A percentile compares a stretch with the other conserved stretches of the same genome.
These are phyloP conservation scores for Pachysandra terminalis DNA, from an alignment of 164 flowering plant species.

Conservation along the genomic window DNA sequence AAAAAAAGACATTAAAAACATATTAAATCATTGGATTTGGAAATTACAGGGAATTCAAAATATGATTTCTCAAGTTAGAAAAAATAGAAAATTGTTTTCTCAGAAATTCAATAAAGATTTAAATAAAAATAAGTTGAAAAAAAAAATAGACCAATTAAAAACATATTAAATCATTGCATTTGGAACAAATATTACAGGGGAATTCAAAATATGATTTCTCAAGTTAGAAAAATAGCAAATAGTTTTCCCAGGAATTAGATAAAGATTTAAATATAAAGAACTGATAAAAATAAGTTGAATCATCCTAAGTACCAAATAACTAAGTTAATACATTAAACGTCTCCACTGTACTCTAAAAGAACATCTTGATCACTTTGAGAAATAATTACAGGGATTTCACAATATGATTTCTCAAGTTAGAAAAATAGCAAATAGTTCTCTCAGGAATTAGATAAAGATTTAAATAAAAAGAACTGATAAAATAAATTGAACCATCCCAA, in stretches of 20 bases:
- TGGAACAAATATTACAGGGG: background rate
- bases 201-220: too few relatives aligned
- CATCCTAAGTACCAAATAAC: background rate
- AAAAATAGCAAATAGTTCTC: background rate
- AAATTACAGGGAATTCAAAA: too few relatives aligned
- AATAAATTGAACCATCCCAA: background rate
- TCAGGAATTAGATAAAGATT: too few relatives aligned
- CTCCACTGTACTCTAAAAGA: background rate
- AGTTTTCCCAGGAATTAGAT: background rate
- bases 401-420: too few relatives aligned
- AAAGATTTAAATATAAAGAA: too few relatives aligned
- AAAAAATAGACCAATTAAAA: background rate
- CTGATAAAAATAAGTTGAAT: background rate
- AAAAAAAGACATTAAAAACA: too few relatives aligned
- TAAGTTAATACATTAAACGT: background rate
- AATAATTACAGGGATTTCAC: background rate
- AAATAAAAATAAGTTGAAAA: conserved; percentile 53
- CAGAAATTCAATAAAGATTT: conserved; percentile 76
- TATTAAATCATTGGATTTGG: too few relatives aligned
- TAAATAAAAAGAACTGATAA: too few relatives aligned
- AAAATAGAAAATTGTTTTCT: conserved; percentile 48
- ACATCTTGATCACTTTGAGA: background rate
- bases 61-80: too few relatives aligned
- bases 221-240: background rate
- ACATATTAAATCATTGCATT: background rate